phyloP scores from a whole-genome alignment of 129 eudicot genomes.

The Oenanthe sinensis region DNA sequence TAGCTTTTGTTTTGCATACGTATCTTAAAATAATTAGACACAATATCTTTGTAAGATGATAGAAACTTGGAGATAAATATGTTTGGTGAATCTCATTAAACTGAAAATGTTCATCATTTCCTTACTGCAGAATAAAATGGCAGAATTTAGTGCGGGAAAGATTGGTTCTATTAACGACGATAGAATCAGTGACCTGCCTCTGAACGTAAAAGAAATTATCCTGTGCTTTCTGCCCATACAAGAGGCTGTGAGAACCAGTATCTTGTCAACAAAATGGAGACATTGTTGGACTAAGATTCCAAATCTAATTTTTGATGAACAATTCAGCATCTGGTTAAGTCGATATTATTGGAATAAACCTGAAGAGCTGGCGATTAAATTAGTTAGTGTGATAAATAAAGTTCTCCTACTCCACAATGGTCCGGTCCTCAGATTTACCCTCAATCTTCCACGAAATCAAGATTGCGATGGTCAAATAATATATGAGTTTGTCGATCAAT shows the following conservation, averaged over 20 bases:
- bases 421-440: not conserved
- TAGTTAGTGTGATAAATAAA: not conserved
- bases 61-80: no score
- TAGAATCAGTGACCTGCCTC: not conserved
- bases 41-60: no score
- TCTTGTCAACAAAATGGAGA: not conserved
- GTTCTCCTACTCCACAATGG: not conserved
- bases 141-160: no score
- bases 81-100: no score
- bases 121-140: no score
- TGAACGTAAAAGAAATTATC: not conserved
- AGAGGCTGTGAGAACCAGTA: not conserved
- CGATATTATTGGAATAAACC: no score
- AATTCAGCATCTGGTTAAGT: not conserved
- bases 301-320: not conserved
- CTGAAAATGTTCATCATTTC: no score
- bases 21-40: no score
- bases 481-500: not conserved
- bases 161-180: not conserved
- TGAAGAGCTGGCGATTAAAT: not conserved
- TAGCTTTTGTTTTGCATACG: no score
- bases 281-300: not conserved
- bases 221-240: not conserved
- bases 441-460: fast-evolving
- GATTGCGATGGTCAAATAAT: not conserved